Evolutionary conservation across 1,139 yeast genomes (phyloP).

Genomic region (Yamadazyma conglobata): DNA sequence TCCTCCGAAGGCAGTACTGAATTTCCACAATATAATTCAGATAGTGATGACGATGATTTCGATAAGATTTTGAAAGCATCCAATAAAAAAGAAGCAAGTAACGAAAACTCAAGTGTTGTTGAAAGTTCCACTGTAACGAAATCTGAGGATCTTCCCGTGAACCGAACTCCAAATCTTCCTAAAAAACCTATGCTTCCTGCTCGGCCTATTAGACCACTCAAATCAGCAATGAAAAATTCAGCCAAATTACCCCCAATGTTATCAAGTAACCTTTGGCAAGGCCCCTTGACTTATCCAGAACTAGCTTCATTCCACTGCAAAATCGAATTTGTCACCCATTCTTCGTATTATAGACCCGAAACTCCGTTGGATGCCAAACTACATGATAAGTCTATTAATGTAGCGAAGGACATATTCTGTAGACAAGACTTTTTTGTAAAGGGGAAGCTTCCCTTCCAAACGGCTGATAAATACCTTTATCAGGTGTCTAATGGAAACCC

Average conservation of each 20-base stretch:
- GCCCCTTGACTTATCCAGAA: conserved; percentile 53
- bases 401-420: conserved; percentile 28
- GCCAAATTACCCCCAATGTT: conserved; percentile 15
- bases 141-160: too few species aligned
- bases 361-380: conserved; percentile 20
- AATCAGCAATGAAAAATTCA: conserved; percentile 7
- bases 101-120: too few species aligned
- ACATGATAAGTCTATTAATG: conserved; percentile 26
- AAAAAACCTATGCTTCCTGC: conserved; percentile 3
- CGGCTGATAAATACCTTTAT: conserved; percentile 56
- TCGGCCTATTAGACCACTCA: conserved; percentile 5
- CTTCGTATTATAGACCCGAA: conserved; percentile 26
- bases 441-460: conserved; percentile 55
- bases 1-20: conserved; percentile 18
- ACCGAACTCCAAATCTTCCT: conserved; percentile 2
- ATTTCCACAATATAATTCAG: not conserved
- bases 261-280: conserved; percentile 46
- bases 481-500: conserved; percentile 31
- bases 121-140: too few species aligned
- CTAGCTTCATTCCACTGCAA: conserved; percentile 47
- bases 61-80: conserved; percentile 12
- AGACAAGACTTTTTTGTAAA: conserved; percentile 45
- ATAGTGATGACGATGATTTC: conserved; percentile 22
- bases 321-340: conserved; percentile 41
- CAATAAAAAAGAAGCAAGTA: conserved; percentile 2